phyloP scores from a whole-genome alignment of 2,329 filamentous ascomycete genomes.

The Calonectria hawksworthii region DNA sequence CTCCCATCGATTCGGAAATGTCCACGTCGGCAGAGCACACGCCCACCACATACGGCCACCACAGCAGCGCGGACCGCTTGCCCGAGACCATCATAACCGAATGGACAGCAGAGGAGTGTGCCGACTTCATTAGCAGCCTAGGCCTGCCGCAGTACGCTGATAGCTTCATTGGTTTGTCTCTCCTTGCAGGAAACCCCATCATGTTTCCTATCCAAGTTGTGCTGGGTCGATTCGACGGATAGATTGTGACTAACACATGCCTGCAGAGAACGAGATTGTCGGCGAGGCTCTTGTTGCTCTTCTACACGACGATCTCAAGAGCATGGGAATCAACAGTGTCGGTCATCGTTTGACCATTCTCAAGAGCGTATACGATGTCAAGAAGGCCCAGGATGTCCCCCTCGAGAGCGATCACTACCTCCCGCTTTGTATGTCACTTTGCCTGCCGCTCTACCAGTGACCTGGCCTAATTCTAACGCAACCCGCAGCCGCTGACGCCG shows the following conservation, averaged over 20 bases:
- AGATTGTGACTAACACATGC: not conserved
- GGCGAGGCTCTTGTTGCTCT: conserved; percentile 92
- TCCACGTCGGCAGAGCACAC: conserved; percentile 80
- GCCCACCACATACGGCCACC: conserved; percentile 82
- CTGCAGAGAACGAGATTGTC: conserved; percentile 89
- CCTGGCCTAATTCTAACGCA: conserved; percentile 40
- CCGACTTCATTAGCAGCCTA: conserved; percentile 86
- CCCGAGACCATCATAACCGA: conserved; percentile 83
- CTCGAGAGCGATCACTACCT: conserved; percentile 95
- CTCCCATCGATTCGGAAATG: conserved; percentile 79
- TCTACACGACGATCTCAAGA: conserved; percentile 93
- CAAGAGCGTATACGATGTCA: conserved; percentile 96
- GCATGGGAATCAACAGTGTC: conserved; percentile 93
- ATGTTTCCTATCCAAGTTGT: not conserved
- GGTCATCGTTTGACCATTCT: conserved; percentile 95
- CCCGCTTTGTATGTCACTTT: conserved; percentile 77
- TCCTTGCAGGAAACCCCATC: not conserved
- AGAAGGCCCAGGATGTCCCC: conserved; percentile 92
- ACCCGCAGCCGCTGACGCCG: conserved; percentile 84
- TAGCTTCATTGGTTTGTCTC: conserved; percentile 81
- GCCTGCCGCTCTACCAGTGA: conserved; percentile 27
- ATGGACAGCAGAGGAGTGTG: conserved; percentile 89
- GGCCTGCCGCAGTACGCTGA: conserved; percentile 87
- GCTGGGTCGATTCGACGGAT: not conserved
- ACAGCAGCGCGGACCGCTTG: conserved; percentile 73